Evolutionary conservation across 352 stramenopile genomes (phyloP).

Genomic region (Pythium diclinum): DNA sequence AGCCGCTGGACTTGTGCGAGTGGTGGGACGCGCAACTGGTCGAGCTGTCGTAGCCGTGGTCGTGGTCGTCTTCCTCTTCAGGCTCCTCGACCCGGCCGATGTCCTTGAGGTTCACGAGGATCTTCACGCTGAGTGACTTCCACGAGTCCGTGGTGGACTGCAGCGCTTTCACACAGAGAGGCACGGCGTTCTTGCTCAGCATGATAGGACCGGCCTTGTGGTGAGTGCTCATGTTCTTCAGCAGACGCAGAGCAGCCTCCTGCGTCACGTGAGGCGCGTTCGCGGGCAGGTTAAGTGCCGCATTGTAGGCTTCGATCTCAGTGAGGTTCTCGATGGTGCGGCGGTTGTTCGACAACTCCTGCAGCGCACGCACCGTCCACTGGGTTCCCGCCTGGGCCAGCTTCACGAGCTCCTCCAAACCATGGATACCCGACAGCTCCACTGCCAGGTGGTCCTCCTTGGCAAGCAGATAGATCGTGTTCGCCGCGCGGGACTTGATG

Average conservation of each 20-base stretch:
- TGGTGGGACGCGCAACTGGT: too few species aligned
- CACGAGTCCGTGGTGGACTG: not conserved
- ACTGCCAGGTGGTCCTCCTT: not conserved
- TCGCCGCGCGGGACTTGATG: not conserved
- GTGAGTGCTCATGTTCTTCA: too few species aligned
- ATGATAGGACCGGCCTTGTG: too few species aligned
- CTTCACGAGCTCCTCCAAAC: not conserved
- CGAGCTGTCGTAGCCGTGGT: not conserved
- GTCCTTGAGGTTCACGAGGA: not conserved
- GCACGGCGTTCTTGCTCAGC: too few species aligned
- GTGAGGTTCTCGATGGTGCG: not conserved
- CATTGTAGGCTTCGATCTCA: not conserved
- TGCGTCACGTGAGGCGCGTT: not conserved
- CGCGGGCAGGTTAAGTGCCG: not conserved
- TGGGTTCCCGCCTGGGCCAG: not conserved
- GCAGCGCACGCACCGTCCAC: not conserved
- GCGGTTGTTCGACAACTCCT: not conserved
- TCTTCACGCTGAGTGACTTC: not conserved
- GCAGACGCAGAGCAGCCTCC: not conserved
- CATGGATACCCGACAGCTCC: not conserved
- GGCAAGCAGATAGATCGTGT: not conserved
- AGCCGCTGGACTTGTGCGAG: too few species aligned
- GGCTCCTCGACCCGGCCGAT: not conserved
- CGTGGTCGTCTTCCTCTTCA: not conserved
- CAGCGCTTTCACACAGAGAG: not conserved